Percentiles rank a stretch among this genome's conserved stretches.
phyloP scores from a whole-genome alignment of 2,329 filamentous ascomycete species.

The Verticillium klebahnii region DNA sequence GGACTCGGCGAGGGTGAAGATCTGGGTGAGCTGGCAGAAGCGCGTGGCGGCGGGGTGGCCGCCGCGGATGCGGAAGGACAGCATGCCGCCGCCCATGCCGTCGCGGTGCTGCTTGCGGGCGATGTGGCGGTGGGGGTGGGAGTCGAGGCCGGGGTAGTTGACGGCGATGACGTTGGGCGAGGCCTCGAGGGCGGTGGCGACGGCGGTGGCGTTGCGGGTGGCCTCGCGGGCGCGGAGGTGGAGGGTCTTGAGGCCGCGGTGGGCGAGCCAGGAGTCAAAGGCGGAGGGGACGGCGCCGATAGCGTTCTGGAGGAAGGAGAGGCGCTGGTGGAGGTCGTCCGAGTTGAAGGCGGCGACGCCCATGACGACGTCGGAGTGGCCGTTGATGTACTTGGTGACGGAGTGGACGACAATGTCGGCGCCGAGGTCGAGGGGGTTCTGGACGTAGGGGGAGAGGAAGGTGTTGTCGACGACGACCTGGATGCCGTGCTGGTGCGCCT shows the following conservation, averaged over 20 bases:
- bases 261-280: slow-evolving; percentile 97
- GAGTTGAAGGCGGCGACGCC: slow-evolving; percentile 94
- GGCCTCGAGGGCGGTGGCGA: slow-evolving; percentile 72
- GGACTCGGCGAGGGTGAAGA: slow-evolving; percentile 92
- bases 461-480: slow-evolving; percentile 99
- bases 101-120: slow-evolving; percentile 88
- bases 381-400: slow-evolving; percentile 99
- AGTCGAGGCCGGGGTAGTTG: slow-evolving; percentile 90
- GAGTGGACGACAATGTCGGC: slow-evolving; percentile 96
- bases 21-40: slow-evolving; percentile 84
- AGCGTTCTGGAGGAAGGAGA: slow-evolving; percentile 93
- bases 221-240: slow-evolving; percentile 89
- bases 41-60: slow-evolving; percentile 80
- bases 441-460: slow-evolving; percentile 92
- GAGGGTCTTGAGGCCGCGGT: slow-evolving; percentile 93
- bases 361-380: slow-evolving; percentile 96
- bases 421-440: slow-evolving; percentile 92
- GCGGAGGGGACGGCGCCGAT: slow-evolving; percentile 91
- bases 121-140: slow-evolving; percentile 81
- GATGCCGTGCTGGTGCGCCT: slow-evolving; percentile 84
- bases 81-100: slow-evolving; percentile 93
- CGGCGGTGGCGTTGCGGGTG: slow-evolving; percentile 70
- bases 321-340: slow-evolving; percentile 67
- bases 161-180: slow-evolving; percentile 82
- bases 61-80: slow-evolving; percentile 89